Evolutionary conservation across 805 yeast species (phyloP), one percentile per base, ranked within the genome.

Genomic region (Ogataea allantospora): DNA sequence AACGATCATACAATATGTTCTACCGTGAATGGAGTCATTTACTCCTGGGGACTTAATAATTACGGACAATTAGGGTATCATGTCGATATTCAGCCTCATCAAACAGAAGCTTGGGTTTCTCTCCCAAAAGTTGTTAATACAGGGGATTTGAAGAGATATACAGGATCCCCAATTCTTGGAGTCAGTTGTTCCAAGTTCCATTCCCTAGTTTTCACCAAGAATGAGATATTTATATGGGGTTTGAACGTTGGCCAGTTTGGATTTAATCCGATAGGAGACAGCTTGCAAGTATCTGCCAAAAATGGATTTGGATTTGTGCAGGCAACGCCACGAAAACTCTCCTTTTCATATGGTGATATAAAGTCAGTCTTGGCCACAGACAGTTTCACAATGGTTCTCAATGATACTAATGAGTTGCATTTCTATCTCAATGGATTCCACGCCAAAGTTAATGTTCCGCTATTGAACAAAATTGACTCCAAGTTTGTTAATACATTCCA

Each of bases 221-320:
- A 63, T 28, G 74, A 72, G 7, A 46, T 83, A 1, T 74, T 63
- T 43, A 58, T 77, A 25, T 87, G 95, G 95, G 96, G 96, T 2
- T 61, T 81, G 24, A 84, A 87, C 53, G 63, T 77, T 23, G 96
- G 96, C 0, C 95, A 87, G 57, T 77, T 87, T 80, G 91, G 91
- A 3, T 65, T 74, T 33, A 50, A 65, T 5, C 60, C 44, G 2
- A 37, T 42, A 1, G 37, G 44, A 4, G 38, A 46, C 3, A 4
- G 26, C 4, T 23, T 37, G 15, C 41, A 59, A 11, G 47, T 48
- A 44, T 24, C 30, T 14, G 33, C 33, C 15, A 36, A 33, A 13
- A 27, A 33, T 19, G 34, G 30, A 5, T 28, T 30, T 7, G 45
- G 43, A 6, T 23, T 49, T 5, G 33, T 44, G 6, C 48, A 51